Conservation (phyloP, 2,329 filamentous ascomycete genomes). For the Fusarium buharicum region DNA sequence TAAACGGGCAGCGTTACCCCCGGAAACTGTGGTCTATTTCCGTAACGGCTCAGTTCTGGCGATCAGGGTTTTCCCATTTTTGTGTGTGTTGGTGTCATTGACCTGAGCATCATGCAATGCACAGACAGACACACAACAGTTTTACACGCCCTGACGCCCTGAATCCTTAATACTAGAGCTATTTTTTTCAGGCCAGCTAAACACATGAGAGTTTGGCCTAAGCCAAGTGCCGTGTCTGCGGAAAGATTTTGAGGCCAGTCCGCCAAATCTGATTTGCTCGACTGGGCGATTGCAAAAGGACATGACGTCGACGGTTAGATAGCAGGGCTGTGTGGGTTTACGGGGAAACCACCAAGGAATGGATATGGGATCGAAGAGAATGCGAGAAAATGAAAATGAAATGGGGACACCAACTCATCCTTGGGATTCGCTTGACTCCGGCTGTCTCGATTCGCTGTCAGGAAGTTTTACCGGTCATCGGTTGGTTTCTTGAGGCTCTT, state of each 20-base stretch:
- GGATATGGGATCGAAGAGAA: not conserved
- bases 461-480: constrained; percentile 10
- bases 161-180: not conserved
- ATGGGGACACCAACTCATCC: not conserved
- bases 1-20: constrained; percentile 26
- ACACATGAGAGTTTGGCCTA: constrained; percentile 25
- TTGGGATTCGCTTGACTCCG: constrained; percentile 13
- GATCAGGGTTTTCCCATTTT: constrained; percentile 36
- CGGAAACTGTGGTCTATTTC: constrained; percentile 33
- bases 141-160: constrained; percentile 9
- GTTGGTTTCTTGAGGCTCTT: not conserved
- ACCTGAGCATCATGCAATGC: constrained; percentile 17
- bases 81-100: constrained; percentile 24
- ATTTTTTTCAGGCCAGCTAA: not conserved
- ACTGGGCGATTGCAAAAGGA: constrained; percentile 1
- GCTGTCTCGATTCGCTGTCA: not conserved
- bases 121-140: not conserved
- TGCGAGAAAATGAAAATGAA: constrained; percentile 22
- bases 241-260: constrained; percentile 8
- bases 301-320: constrained; percentile 39
- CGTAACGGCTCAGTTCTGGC: constrained; percentile 22
- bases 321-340: constrained; percentile 2
- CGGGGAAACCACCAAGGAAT: constrained; percentile 12
- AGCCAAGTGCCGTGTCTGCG: constrained; percentile 16
- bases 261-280: constrained; percentile 1